Base-by-base conservation (phyloP, 768 basidiomycete genomes). In the Scleroderma bovista region DNA sequence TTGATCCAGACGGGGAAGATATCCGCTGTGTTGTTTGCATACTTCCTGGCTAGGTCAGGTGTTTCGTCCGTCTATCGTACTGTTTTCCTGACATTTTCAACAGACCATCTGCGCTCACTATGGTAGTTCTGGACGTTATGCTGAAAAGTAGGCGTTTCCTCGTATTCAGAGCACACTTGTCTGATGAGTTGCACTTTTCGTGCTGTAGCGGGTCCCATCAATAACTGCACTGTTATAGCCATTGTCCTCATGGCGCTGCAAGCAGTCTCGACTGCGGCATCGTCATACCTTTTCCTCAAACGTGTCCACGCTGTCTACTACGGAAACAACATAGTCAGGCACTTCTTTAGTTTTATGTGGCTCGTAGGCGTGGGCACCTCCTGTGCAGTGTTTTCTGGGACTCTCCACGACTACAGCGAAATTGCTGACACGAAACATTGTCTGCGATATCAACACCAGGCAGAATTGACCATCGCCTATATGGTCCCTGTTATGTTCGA, bases 261-360 rank as follows among this genome's bases (percentile, higher is more conserved):
- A 36, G 34, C 13, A 5, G 13, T 36, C 12, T 36, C 44, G 29
- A 26, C 44, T 11, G 44, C 64, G 0, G 47, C 52, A 2, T 62
- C 62, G 5, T 57, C 59, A 0, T 52, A 63, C 15, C 58, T 69
- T 26, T 65, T 69, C 52, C 61, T 66, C 56, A 50, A 68, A 19
- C 59, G 68, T 11, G 56, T 63, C 2, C 53, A 61, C 22, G 66
- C 68, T 1, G 59, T 69, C 17, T 69, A 59, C 52, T 46, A 60
- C 32, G 24, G 49, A 13, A 48, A 57, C 32, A 23, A 5, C 17
- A 19, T 38, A 20, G 45, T 68, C 16, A 48, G 60, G 2, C 20
- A 41, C 15, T 31, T 60, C 45, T 59, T 66, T 44, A 55, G 50
- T 32, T 19, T 55, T 10, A 17, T 65, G 3, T 69, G 68, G 68